Conservation (phyloP, 257 asterid genomes). For the Cordia subcordata region DNA sequence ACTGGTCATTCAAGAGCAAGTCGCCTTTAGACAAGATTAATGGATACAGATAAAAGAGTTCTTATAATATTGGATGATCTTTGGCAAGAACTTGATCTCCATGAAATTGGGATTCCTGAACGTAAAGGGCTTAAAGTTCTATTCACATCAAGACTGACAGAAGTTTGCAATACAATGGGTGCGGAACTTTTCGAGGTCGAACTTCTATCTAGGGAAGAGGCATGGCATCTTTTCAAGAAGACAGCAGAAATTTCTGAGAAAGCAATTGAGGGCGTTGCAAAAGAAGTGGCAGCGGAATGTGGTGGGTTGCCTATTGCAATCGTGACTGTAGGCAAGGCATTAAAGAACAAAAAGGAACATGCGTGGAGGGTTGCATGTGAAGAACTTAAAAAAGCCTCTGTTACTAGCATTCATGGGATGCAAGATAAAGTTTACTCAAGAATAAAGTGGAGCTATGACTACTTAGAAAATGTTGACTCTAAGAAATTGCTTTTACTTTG, state of each 20-base stretch:
- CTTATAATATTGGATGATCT: constrained; percentile 14
- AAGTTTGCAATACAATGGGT: constrained; percentile 2
- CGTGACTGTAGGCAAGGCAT: constrained; percentile 1
- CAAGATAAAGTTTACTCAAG: constrained; percentile 3
- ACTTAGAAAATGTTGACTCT: constrained; percentile 1
- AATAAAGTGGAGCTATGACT: constrained; percentile 15
- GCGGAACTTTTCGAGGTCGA: neutral
- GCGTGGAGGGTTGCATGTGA: neutral
- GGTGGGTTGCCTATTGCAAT: constrained; percentile 2
- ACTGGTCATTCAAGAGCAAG: neutral
- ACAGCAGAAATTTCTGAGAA: neutral
- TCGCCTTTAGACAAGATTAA: constrained; percentile 1
- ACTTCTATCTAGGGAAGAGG: neutral
- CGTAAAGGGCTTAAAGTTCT: neutral
- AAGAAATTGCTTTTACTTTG: neutral
- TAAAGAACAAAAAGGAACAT: neutral
- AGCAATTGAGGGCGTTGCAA: neutral
- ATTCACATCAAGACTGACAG: neutral
- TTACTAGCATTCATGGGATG: neutral
- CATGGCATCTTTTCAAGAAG: constrained; percentile 3
- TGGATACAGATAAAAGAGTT: neutral
- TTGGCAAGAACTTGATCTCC: constrained; percentile 7
- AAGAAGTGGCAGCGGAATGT: constrained; percentile 7
- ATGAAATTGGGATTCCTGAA: constrained; percentile 1
- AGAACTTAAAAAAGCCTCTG: neutral